phyloP scores from a whole-genome alignment of 1,284 basidiomycete species.

The Bjerkandera adusta region DNA sequence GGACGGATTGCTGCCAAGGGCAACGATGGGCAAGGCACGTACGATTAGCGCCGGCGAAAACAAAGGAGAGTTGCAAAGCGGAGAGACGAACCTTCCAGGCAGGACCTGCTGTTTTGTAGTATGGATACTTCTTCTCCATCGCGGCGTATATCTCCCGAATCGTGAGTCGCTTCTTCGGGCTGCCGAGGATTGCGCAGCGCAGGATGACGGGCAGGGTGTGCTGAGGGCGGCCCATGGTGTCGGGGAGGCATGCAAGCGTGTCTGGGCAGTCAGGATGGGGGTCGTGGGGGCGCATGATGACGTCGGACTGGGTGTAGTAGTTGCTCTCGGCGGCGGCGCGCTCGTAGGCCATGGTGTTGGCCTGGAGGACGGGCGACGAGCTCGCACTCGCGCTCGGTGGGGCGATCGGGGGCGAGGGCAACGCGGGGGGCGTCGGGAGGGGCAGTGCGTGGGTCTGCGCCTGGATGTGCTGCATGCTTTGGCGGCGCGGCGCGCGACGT shows the following conservation, averaged over 20 bases:
- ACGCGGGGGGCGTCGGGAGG: background rate
- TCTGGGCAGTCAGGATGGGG: conserved; percentile 73
- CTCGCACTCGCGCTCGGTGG: no score
- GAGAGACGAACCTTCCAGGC: conserved; percentile 69
- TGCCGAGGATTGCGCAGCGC: conserved; percentile 77
- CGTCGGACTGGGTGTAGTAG: conserved; percentile 25
- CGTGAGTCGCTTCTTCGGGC: conserved; percentile 68
- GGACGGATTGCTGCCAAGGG: conserved; percentile 70
- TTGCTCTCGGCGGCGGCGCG: conserved; percentile 13
- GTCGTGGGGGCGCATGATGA: conserved; percentile 31
- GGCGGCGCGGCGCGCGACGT: background rate
- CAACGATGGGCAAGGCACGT: conserved; percentile 9
- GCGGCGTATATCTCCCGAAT: conserved; percentile 80
- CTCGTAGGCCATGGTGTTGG: conserved; percentile 17
- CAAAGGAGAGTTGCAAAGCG: no score
- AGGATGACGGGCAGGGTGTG: conserved; percentile 80
- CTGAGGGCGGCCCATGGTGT: conserved; percentile 73
- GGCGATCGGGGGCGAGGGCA: background rate
- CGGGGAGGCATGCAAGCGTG: conserved; percentile 69
- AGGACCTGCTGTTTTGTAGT: conserved; percentile 72
- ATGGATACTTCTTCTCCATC: conserved; percentile 79
- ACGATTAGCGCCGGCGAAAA: conserved; percentile 16
- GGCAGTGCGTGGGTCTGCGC: no score
- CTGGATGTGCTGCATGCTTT: conserved; percentile 15
- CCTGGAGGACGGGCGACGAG: conserved; percentile 9